A percentile compares a stretch with the other conserved stretches of the same genome.
phyloP scores from a whole-genome alignment of 257 asterid genomes.

The Solanum chaucha region DNA sequence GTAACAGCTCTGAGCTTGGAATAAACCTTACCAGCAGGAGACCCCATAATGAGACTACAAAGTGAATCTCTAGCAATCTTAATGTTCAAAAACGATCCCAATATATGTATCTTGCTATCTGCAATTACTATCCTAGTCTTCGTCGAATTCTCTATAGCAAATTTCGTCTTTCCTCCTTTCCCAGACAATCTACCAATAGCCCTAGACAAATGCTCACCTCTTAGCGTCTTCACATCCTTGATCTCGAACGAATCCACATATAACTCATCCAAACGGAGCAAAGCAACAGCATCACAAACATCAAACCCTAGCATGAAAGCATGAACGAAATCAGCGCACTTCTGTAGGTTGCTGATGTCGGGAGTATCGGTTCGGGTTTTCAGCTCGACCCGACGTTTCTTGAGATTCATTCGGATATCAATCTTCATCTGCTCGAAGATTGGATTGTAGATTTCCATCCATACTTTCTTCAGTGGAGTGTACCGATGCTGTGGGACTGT shows the following conservation, averaged over 20 bases:
- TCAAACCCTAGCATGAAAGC: conserved; percentile 88
- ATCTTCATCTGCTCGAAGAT: conserved; percentile 64
- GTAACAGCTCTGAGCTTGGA: neutral
- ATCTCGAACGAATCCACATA: conserved; percentile 80
- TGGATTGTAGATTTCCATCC: conserved; percentile 72
- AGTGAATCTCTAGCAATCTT: conserved; percentile 1
- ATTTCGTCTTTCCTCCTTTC: neutral
- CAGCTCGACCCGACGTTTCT: conserved; percentile 70
- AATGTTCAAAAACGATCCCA: neutral
- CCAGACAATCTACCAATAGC: neutral
- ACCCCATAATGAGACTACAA: neutral
- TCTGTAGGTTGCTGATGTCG: conserved; percentile 74
- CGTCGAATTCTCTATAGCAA: neutral
- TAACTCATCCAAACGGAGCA: conserved; percentile 82
- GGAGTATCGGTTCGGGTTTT: conserved; percentile 80
- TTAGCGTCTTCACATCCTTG: conserved; percentile 78
- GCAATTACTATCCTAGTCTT: neutral
- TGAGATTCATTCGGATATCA: conserved; percentile 85
- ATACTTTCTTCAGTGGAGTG: conserved; percentile 64
- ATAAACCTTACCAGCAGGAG: neutral
- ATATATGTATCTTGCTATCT: neutral
- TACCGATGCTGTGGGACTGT: conserved; percentile 67
- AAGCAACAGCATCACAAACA: conserved; percentile 48
- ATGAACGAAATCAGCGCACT: conserved; percentile 82
- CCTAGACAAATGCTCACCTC: conserved; percentile 71